Base-by-base conservation (phyloP, 73 alveolate species). In the Stentor coeruleus region DNA sequence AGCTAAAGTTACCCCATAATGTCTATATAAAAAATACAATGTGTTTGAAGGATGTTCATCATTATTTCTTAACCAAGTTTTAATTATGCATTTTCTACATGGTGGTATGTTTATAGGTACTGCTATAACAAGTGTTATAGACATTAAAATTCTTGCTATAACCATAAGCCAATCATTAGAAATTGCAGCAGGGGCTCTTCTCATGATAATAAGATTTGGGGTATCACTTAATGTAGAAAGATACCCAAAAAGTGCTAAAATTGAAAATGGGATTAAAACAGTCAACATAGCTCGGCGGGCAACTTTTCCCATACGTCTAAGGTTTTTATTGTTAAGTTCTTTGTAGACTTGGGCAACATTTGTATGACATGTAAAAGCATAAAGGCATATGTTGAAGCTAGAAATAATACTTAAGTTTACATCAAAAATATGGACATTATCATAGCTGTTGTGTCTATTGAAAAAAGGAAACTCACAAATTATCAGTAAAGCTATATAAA, bases 31-130 rank as follows among this genome's bases (percentile, higher is more conserved):
- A 20, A 20, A 20, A 28, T 66, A 66, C 79, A 66, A 15, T 66
- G n/a, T 0, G 0, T 20, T 20, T 0, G 79, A 66, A 33, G 79
- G 79, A 33, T 26, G 20, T 66, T 66, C 79, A 11, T 20, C 66
- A 49, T 49, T 6, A 11, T 66, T 66, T 31, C 33, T 66, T 33
- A 66, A 66, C 40, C n/a, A 0, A 31, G 20, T 66, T 31, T 66
- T 66, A 11, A 66, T 66, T 1, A 66, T 66, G 0, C 26, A 28
- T 31, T 26, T 20, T 1, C 79, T 37, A 2, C 79, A 20, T 66
- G 79, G 79, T 28, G 79, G 79, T 28, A 66, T 66, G 33, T 66
- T 66, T 37, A 66, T 66, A 26, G 79, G 79, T 28, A 66, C 79
- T 66, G 79, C 79, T 1, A 66, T 20, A 20, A 33, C 33, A 37